phyloP scores from a whole-genome alignment of 2,329 filamentous ascomycete genomes.

The Cadophora luteo-olivacea region DNA sequence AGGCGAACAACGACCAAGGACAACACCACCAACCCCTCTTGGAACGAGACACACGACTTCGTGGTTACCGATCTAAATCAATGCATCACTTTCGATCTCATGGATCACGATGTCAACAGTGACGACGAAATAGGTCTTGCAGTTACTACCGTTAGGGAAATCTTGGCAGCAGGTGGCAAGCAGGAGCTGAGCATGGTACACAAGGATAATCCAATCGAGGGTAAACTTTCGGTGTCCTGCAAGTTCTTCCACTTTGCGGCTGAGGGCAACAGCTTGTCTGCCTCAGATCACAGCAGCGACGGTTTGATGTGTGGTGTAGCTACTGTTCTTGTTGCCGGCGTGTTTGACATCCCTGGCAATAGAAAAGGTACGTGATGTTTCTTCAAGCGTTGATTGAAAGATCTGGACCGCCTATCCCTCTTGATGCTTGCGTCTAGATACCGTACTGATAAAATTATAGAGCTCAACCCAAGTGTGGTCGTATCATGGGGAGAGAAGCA shows the following conservation, averaged over 20 bases:
- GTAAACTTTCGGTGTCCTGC: conserved; percentile 21
- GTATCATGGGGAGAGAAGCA: conserved; percentile 28
- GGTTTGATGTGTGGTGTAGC: conserved; percentile 20
- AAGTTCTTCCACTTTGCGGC: conserved; percentile 24
- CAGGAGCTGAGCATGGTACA: conserved; percentile 24
- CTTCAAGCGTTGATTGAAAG: not conserved
- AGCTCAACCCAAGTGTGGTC: conserved; percentile 27
- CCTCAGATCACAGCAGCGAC: conserved; percentile 22
- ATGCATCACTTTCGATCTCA: conserved; percentile 24
- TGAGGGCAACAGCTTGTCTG: conserved; percentile 21
- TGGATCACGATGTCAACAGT: conserved; percentile 23
- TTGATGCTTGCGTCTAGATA: not conserved
- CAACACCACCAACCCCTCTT: conserved; percentile 25
- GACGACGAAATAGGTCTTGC: conserved; percentile 27
- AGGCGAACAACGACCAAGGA: conserved; percentile 21
- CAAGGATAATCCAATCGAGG: conserved; percentile 22
- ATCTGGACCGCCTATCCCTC: not conserved
- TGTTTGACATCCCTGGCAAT: conserved; percentile 20
- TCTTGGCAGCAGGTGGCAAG: conserved; percentile 22
- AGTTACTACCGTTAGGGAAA: conserved; percentile 27
- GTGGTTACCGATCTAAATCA: conserved; percentile 28
- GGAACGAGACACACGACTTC: conserved; percentile 28
- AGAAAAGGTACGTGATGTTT: conserved; percentile 7
- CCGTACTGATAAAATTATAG: not conserved
- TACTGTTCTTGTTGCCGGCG: conserved; percentile 21